Percentiles rank a stretch among this genome's conserved stretches.
phyloP scores from a whole-genome alignment of 75 land plant species.

The Adiantum capillusveneris region DNA sequence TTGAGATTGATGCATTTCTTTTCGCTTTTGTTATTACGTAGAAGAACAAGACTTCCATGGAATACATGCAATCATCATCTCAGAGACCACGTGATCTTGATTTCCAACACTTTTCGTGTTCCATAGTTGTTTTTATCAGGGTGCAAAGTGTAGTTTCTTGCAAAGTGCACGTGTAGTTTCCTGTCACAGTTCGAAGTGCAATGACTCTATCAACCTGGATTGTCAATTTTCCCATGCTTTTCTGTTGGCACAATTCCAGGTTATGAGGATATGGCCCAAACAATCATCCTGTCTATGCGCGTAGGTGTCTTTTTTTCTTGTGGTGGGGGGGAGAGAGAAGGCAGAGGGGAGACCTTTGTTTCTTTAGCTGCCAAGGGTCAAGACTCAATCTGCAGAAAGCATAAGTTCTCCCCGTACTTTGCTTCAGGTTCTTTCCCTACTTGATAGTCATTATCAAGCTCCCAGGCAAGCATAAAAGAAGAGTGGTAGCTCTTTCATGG shows the following conservation, averaged over 20 bases:
- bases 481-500: conserved; percentile 19
- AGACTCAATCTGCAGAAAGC: conserved; percentile 25
- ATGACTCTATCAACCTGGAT: conserved; percentile 26
- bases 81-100: conserved; percentile 26
- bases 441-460: conserved; percentile 21
- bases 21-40: too few relatives aligned
- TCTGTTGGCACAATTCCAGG: conserved; percentile 8
- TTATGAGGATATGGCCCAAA: too few relatives aligned
- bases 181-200: conserved; percentile 18
- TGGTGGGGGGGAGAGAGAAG: not conserved
- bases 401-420: conserved; percentile 18
- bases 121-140: conserved; percentile 28
- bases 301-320: too few relatives aligned
- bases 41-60: too few relatives aligned
- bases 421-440: conserved; percentile 24
- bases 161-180: too few relatives aligned
- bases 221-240: conserved; percentile 18
- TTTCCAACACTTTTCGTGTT: conserved; percentile 19
- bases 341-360: conserved; percentile 12
- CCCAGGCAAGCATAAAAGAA: conserved; percentile 20
- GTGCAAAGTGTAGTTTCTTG: conserved; percentile 11
- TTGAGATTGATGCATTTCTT: too few relatives aligned
- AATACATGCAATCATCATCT: too few relatives aligned
- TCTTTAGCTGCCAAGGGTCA: conserved; percentile 21
- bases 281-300: too few relatives aligned